Evolutionary conservation across 2,329 filamentous ascomycete species (phyloP), one percentile per base, ranked within the genome.

Genomic region (Juglanconis oblonga): DNA sequence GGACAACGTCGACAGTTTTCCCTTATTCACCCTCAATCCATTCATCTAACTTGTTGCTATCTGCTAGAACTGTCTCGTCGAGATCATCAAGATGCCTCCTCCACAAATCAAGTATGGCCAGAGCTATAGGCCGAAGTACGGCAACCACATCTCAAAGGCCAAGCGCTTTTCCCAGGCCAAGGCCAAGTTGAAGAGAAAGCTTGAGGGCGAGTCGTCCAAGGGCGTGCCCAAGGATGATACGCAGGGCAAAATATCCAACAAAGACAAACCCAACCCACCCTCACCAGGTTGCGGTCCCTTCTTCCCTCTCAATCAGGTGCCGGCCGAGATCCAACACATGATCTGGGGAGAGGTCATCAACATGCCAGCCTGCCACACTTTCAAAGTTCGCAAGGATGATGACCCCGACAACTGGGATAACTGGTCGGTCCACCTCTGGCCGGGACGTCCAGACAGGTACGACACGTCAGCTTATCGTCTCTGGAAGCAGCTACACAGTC

Each of bases 291-390:
- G 13, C 35, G 13, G 35, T 24, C 5, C 24, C 7, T 33, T 40
- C 4, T 52, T 57, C 11, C 48, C 40, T 1, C 51, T 62, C 11
- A 13, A 24, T 2, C 14, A 10, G 14, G 14, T 67, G 2, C 65
- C 65, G 1, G 4, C 45, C 2, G 67, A 68, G 33, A 61, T 68
- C 5, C 65, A 66, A n/a, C 38, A 42, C 2, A 57, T 58, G 53
- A 65, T 68, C 54, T 66, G 67, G 42, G 38, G 24, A 5, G 53
- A 67, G 42, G 59, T 57, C 2, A 24, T 69, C 4, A 36, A 40
- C 14, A 64, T 61, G 52, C 66, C 67, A 1, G 58, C 65, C 5
- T 50, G 67, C 17, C 67, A 69, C 32, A 55, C 62, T 4, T 52
- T 65, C 55, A 56, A 40, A 10, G 6, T 60, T 5, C 8, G 6